These are phyloP conservation scores for Rickenella mellea DNA, from an alignment of 768 basidiomycete species.

Conservation along the genomic window DNA sequence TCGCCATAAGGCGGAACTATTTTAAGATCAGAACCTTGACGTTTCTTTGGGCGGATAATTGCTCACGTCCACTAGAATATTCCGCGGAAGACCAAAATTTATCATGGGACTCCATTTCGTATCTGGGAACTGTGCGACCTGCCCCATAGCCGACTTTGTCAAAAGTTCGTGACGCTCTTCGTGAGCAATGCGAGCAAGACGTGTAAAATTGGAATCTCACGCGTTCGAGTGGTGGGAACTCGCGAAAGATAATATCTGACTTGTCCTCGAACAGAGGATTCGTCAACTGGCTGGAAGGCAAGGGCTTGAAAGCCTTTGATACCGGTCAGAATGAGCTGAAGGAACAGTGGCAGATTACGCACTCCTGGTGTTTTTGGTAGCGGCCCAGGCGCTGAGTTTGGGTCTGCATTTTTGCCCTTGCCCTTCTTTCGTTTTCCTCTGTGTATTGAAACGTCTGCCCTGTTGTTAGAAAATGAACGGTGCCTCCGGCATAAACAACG, in stretches of 20 bases:
- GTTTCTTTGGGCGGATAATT: not conserved
- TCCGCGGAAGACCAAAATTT: constrained; percentile 64
- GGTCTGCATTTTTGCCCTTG: too few relatives aligned
- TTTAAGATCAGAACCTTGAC: constrained; percentile 1
- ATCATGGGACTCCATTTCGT: constrained; percentile 41
- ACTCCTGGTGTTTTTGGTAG: too few relatives aligned
- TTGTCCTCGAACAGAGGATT: constrained; percentile 28
- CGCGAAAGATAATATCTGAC: constrained; percentile 1
- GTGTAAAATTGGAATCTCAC: constrained; percentile 10
- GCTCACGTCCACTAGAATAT: constrained; percentile 61
- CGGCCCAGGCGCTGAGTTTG: too few relatives aligned
- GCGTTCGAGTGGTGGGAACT: constrained; percentile 3
- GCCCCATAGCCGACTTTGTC: constrained; percentile 28
- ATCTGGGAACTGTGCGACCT: constrained; percentile 35
- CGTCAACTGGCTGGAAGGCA: constrained; percentile 28
- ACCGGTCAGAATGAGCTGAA: too few relatives aligned
- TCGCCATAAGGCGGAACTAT: constrained; percentile 61
- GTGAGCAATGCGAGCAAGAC: constrained; percentile 1
- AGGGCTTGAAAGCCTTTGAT: constrained; percentile 38
- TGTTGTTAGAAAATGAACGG: too few relatives aligned
- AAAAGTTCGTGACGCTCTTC: constrained; percentile 20
- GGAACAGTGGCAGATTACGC: too few relatives aligned
- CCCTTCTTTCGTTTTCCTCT: too few relatives aligned
- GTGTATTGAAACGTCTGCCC: too few relatives aligned
- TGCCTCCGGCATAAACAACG: too few relatives aligned